phyloP scores from a whole-genome alignment of 2,329 filamentous ascomycete genomes.

The Aspergillus texensis region DNA sequence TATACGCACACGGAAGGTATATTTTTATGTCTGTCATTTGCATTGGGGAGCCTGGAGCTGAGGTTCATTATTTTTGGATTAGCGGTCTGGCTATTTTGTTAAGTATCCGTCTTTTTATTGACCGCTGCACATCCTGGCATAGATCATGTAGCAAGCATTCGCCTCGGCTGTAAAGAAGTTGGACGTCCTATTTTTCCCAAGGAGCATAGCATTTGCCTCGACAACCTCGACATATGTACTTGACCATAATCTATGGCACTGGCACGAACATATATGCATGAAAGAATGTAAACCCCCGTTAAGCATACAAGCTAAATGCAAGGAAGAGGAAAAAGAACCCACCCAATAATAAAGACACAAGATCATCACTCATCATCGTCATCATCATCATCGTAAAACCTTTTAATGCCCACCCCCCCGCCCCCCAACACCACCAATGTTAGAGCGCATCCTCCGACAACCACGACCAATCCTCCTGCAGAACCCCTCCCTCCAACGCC shows the following conservation, averaged over 20 bases:
- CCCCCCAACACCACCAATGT: not conserved
- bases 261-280: not conserved
- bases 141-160: not conserved
- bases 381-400: not conserved
- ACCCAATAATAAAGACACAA: conserved; percentile 1
- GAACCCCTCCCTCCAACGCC: conserved; percentile 6
- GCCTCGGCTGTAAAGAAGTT: conserved; percentile 1
- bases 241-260: not conserved
- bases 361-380: conserved; percentile 5
- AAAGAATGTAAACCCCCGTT: not conserved
- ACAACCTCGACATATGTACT: not conserved
- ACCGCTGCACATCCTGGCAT: not conserved
- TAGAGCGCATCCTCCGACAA: conserved; percentile 16
- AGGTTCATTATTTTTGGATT: not conserved
- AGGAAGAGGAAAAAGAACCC: not conserved
- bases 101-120: not conserved
- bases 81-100: conserved; percentile 2
- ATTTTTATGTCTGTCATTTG: not conserved
- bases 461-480: conserved; percentile 15
- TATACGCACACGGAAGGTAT: not conserved
- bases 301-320: not conserved
- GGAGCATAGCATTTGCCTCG: not conserved
- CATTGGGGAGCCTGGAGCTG: conserved; percentile 4
- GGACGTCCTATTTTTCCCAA: not conserved
- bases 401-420: not conserved